Base-by-base conservation (phyloP, 2,329 filamentous ascomycete genomes). In the Scolecobasidium constrictum region DNA sequence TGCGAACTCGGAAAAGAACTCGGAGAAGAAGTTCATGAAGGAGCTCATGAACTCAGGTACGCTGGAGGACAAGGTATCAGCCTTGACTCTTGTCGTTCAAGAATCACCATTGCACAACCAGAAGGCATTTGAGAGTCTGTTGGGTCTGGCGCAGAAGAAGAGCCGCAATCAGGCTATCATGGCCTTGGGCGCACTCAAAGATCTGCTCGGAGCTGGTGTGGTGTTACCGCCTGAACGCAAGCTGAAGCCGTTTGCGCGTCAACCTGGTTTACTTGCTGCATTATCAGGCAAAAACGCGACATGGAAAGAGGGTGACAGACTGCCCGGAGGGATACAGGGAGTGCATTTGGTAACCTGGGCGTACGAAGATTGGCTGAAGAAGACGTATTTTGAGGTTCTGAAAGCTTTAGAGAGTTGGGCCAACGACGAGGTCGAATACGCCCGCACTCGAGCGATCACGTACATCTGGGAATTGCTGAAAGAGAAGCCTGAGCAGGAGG, bases 41-140 rank as follows among this genome's bases (percentile, higher is more conserved):
- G 94, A 87, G 15, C 95, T 98, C 59, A 95, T 96, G 85, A 71
- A 86, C 7, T 93, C 88, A 2, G 92, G 92, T 69, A 98, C 93
- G 7, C 76, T 96, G 52, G 93, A 87, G 44, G 92, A 98, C 61
- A 96, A 95, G 61, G 83, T 96, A 35, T 98, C 92, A 3, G 93
- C 92, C 3, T 69, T 98, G 55, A 98, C 92, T 4, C 71, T 98
- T 52, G 83, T 92, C 44, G 80, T 95, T 11, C 93, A 98, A 66
- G 92, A 98, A 62, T 96, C 93, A 6, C 92, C 92, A 15, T 67
- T 96, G 40, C 92, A 98, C 62, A 96, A 88, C 48, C 81, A 78
- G 49, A 90, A 92, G 56, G 83, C 88, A 1, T 79, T 96, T 48
- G 90, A 96, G 53, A 86, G 78, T 48, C 68, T 98, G 37, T 70